Conservation (phyloP, 192 early-diverging fungal species). For the Chytriomyces hyalinus region DNA sequence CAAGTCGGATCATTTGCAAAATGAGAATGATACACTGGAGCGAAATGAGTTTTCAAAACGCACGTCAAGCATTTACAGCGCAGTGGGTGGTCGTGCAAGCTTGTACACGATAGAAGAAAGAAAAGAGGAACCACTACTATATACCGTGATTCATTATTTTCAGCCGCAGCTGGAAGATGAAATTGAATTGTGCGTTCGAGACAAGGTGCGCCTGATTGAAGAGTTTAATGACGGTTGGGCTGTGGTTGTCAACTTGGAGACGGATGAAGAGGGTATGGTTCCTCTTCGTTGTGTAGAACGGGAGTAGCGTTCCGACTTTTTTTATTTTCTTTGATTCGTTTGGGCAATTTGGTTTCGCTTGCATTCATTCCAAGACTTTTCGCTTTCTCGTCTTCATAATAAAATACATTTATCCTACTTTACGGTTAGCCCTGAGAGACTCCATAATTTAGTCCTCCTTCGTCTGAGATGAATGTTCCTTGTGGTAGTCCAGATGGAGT, state of each 20-base stretch:
- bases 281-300: conserved; percentile 68
- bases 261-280: conserved; percentile 73
- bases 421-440: no score
- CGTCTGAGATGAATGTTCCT: no score
- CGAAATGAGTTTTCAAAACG: background rate
- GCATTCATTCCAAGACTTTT: no score
- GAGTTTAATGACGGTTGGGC: conserved; percentile 88
- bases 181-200: conserved; percentile 70
- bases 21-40: background rate
- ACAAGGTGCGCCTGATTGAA: conserved; percentile 71
- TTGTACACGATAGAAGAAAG: background rate
- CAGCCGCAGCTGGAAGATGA: conserved; percentile 71
- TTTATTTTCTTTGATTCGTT: no score
- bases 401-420: no score
- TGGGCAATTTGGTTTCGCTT: no score
- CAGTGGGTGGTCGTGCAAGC: background rate
- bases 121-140: background rate
- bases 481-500: no score
- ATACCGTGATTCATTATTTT: background rate
- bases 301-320: no score
- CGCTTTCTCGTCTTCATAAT: no score
- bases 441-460: no score
- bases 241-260: conserved; percentile 66
- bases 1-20: no score
- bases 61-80: background rate